Conservation (phyloP, 2,329 filamentous ascomycete genomes). For the Botrytis hyacinthi region DNA sequence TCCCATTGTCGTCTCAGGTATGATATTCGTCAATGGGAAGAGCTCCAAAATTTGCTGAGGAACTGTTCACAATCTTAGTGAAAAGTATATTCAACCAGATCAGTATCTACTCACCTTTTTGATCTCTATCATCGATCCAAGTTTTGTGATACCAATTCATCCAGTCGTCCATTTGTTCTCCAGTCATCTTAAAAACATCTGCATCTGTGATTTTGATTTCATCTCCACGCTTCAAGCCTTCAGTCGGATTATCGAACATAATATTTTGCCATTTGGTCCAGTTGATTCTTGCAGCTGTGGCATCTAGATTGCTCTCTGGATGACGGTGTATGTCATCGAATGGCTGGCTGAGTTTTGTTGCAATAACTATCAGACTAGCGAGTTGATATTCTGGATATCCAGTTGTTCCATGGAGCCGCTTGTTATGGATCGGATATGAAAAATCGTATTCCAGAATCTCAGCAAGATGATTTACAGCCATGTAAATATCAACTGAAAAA, state of each 20-base stretch:
- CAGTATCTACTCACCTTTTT: constrained; percentile 39
- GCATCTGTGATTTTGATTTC: constrained; percentile 57
- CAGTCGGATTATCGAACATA: constrained; percentile 41
- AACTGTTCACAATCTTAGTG: constrained; percentile 30
- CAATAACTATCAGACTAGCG: constrained; percentile 67
- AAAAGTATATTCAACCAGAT: background rate
- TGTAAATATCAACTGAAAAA: constrained; percentile 60
- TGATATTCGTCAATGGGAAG: constrained; percentile 38
- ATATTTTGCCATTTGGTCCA: constrained; percentile 68
- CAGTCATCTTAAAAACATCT: constrained; percentile 61
- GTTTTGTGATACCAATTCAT: constrained; percentile 75
- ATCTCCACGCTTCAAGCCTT: constrained; percentile 42
- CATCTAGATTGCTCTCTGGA: constrained; percentile 52
- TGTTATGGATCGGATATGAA: constrained; percentile 51
- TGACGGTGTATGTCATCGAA: constrained; percentile 59
- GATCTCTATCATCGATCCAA: constrained; percentile 51
- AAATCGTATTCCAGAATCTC: constrained; percentile 49
- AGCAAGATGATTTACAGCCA: constrained; percentile 54
- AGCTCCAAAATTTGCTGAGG: constrained; percentile 38
- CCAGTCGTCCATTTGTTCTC: constrained; percentile 67
- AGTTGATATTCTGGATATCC: constrained; percentile 74
- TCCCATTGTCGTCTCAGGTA: constrained; percentile 26
- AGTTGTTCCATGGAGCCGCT: constrained; percentile 46
- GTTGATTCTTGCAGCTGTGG: constrained; percentile 60
- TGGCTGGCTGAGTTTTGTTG: constrained; percentile 77